A percentile compares a stretch with the other conserved stretches of the same genome.
Conservation (phyloP, 2,329 filamentous ascomycete species). For the Diplodia scrobiculata region DNA sequence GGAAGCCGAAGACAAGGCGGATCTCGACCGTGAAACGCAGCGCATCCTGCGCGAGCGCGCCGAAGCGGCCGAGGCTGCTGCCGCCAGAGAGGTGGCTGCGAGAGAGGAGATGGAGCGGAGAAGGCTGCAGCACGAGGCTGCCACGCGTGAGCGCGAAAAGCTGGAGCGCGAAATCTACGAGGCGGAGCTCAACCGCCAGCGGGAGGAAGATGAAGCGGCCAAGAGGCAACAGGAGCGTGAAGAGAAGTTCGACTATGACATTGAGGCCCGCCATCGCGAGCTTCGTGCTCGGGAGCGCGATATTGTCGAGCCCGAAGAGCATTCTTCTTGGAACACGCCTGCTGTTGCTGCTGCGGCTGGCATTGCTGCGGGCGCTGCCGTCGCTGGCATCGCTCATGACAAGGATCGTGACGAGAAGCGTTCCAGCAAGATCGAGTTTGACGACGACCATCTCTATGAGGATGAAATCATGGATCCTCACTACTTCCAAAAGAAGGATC, state of each 20-base stretch:
- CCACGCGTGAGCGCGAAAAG: conserved; percentile 32
- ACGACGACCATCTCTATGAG: conserved; percentile 39
- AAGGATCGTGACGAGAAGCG: conserved; percentile 1
- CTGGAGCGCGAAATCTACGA: conserved; percentile 33
- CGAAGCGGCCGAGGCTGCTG: conserved; percentile 30
- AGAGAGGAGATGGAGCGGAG: conserved; percentile 36
- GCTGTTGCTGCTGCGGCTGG: conserved; percentile 41
- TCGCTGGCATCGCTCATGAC: conserved; percentile 39
- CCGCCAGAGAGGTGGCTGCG: conserved; percentile 34
- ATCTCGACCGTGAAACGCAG: conserved; percentile 39
- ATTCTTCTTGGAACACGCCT: conserved; percentile 39
- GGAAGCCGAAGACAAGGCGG: conserved; percentile 34
- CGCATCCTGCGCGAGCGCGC: conserved; percentile 39
- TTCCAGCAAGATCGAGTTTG: conserved; percentile 20
- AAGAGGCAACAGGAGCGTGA: conserved; percentile 32
- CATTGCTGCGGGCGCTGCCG: conserved; percentile 32
- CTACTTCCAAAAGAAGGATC: conserved; percentile 48
- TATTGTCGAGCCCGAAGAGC: conserved; percentile 37
- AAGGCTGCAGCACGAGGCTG: conserved; percentile 29
- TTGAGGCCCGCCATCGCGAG: conserved; percentile 39
- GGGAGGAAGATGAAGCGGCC: conserved; percentile 32
- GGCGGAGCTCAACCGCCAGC: conserved; percentile 15
- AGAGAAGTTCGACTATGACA: conserved; percentile 33
- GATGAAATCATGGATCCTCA: conserved; percentile 52
- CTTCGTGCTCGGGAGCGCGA: conserved; percentile 41